Percentiles rank a stretch among this genome's conserved stretches.
Evolutionary conservation across 2,329 filamentous ascomycete species (phyloP).

Genomic region (Neurospora sp.): DNA sequence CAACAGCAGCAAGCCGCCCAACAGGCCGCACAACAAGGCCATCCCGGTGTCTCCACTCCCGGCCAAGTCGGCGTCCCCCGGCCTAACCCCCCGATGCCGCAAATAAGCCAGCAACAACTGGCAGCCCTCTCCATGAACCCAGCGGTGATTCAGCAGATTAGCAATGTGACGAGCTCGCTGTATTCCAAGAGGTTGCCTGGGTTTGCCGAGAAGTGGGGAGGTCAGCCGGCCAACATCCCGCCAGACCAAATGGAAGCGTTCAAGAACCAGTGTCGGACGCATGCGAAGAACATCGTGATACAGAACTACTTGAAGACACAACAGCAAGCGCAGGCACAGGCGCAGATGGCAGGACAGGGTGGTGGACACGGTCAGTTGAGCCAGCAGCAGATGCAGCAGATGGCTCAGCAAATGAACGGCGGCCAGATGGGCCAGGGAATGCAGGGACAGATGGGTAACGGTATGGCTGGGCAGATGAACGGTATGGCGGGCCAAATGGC

Average conservation of each 20-base stretch:
- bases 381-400: slow-evolving; percentile 1
- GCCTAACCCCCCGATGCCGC: background rate
- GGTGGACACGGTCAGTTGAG: background rate
- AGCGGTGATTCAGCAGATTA: slow-evolving; percentile 8
- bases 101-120: background rate
- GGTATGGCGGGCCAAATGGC: background rate
- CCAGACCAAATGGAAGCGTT: slow-evolving; percentile 34
- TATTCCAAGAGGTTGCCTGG: slow-evolving; percentile 29
- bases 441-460: background rate
- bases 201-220: slow-evolving; percentile 30
- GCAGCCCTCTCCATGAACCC: slow-evolving; percentile 7
- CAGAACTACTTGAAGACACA: slow-evolving; percentile 14
- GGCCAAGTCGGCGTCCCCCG: slow-evolving; percentile 11
- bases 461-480: background rate
- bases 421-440: background rate
- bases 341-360: background rate
- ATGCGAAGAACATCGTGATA: slow-evolving; percentile 29
- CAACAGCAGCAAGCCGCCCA: slow-evolving; percentile 17
- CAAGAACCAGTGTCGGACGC: slow-evolving; percentile 30
- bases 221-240: slow-evolving; percentile 33
- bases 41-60: slow-evolving; percentile 7
- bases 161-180: slow-evolving; percentile 18
- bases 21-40: slow-evolving; percentile 3
- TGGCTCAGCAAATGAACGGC: background rate
- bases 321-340: background rate